These are phyloP conservation scores for Suillus fuscotomentosus DNA, from an alignment of 768 basidiomycete genomes.

Conservation along the genomic window DNA sequence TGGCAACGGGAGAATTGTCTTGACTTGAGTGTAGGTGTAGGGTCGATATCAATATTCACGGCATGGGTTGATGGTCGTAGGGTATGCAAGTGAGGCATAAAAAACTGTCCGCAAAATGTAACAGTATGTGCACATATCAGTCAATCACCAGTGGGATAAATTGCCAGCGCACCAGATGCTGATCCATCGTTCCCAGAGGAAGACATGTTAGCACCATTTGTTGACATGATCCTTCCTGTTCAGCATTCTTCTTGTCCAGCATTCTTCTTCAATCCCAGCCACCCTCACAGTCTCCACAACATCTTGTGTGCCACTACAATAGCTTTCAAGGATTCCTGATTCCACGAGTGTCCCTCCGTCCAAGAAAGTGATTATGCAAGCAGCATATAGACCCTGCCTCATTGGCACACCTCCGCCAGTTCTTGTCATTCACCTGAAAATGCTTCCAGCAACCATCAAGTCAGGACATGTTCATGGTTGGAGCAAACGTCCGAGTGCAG, in stretches of 20 bases:
- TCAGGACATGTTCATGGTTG: no score
- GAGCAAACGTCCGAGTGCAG: constrained; percentile 30
- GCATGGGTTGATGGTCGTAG: no score
- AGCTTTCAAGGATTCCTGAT: constrained; percentile 30
- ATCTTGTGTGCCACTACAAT: constrained; percentile 21
- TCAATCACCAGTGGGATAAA: constrained; percentile 1
- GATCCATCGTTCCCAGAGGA: constrained; percentile 32
- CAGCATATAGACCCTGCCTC: constrained; percentile 93
- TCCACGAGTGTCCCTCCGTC: constrained; percentile 33
- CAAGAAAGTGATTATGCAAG: constrained; percentile 70
- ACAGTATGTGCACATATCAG: neutral
- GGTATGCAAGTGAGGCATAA: no score
- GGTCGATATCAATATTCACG: no score
- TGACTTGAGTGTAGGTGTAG: no score
- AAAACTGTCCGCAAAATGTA: no score
- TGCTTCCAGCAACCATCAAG: constrained; percentile 80
- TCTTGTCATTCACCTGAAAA: constrained; percentile 87
- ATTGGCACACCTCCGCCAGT: constrained; percentile 83
- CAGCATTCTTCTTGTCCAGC: constrained; percentile 34
- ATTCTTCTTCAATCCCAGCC: constrained; percentile 61
- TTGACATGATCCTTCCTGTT: constrained; percentile 79
- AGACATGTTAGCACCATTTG: constrained; percentile 63
- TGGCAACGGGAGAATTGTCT: no score
- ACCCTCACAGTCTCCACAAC: constrained; percentile 19
- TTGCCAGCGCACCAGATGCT: neutral